Base-by-base conservation (phyloP, 768 basidiomycete genomes). In the Cystofilobasidium macerans region DNA sequence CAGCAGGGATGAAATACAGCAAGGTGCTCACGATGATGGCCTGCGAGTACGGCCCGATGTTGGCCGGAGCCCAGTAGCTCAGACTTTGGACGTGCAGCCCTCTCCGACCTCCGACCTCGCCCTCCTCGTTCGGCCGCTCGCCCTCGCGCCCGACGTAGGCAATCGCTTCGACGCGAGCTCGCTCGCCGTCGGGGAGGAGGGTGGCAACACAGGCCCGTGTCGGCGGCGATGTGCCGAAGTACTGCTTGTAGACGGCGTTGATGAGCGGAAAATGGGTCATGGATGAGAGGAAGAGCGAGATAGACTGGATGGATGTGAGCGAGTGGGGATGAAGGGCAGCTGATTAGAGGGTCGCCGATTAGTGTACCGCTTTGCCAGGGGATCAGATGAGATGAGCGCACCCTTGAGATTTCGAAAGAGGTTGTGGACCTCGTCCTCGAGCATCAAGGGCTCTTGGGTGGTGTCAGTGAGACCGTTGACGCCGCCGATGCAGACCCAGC, bases 21-120 rank as follows among this genome's bases (percentile, higher is more conserved):
- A 16, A 64, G 61, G 57, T 40, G 77, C 84, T 71, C 61, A 93
- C 94, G 60, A 81, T 79, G 69, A 97, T 83, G 1, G 90, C 87
- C 77, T 99, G 95, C 5, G 91, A 95, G 76, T 99, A 99, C 5
- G 95, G 95, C 0, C 95, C 95, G 62, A 99, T 98, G 74, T 98
- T 99, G 13, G 95, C 95, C 16, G 95, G 92, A 32, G 93, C 95
- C 95, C 95, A 99, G 73, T 98, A 97, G 75, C 94, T 97, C 69
- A 97, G 73, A 12, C 92, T 82, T 76, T 98, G 95, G 2, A 99
- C 95, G 73, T 99, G 95, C 53, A 98, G 79, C 0, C 89, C 86
- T 63, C 83, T 83, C 51, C 93, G 57, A 1, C 64, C 58, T 79
- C 63, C 71, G 0, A 72, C 42, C 43, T 83, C 80, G 20, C 69